These are phyloP conservation scores for Xylaria sp. DNA, from an alignment of 2,329 filamentous ascomycete genomes.

Conservation along the genomic window DNA sequence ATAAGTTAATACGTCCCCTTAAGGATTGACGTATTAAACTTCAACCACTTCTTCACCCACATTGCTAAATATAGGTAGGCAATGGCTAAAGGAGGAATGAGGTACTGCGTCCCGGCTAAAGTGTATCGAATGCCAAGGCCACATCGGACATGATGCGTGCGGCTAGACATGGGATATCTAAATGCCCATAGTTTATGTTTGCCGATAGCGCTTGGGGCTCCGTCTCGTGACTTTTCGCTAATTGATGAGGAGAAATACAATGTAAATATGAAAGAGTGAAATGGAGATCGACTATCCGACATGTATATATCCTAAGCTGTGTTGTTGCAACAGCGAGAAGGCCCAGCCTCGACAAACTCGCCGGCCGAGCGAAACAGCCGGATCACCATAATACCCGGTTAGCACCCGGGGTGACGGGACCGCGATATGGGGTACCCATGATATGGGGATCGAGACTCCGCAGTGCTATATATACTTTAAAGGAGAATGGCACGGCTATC, in stretches of 20 bases:
- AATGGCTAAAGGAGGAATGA: neutral
- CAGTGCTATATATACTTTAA: constrained; percentile 18
- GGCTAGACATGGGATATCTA: neutral
- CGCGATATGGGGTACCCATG: constrained; percentile 8
- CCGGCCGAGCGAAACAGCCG: constrained; percentile 25
- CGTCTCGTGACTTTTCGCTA: neutral
- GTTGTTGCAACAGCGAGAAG: neutral
- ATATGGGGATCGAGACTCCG: constrained; percentile 4
- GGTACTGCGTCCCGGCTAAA: neutral
- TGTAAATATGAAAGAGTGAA: neutral
- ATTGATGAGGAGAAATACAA: neutral
- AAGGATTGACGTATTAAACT: neutral
- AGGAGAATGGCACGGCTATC: neutral
- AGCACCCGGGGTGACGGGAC: constrained; percentile 20
- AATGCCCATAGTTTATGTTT: neutral
- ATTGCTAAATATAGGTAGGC: neutral
- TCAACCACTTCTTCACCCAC: neutral
- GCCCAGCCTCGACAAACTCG: neutral
- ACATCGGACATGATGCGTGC: neutral
- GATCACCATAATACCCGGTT: constrained; percentile 31
- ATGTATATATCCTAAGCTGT: neutral
- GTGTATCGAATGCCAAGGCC: neutral
- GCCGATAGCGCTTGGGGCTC: neutral
- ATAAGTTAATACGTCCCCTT: neutral
- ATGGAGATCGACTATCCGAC: neutral